Evolutionary conservation across 2,329 filamentous ascomycete species (phyloP).

Genomic region (Acephala macrosclerotiorum): DNA sequence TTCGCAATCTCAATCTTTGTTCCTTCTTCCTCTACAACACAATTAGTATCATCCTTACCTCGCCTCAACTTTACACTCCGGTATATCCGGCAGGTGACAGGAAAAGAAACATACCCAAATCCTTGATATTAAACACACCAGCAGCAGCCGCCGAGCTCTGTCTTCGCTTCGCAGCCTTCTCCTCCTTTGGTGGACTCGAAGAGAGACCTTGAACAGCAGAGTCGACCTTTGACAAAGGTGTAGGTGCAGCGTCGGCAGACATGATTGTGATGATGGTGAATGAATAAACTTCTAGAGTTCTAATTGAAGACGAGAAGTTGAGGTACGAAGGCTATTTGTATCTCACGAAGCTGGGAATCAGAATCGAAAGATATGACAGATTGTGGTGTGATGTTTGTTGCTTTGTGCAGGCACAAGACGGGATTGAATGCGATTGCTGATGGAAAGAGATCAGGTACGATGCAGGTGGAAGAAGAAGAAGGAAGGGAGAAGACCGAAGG

Average conservation of each 20-base stretch:
- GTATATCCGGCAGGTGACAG: conserved; percentile 2
- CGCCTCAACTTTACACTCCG: neutral
- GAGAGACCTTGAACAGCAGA: conserved; percentile 85
- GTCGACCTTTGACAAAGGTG: conserved; percentile 84
- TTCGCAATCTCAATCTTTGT: conserved; percentile 76
- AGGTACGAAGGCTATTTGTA: conserved; percentile 6
- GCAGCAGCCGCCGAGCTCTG: conserved; percentile 71
- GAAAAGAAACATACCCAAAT: conserved; percentile 71
- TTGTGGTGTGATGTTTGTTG: neutral
- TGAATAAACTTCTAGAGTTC: neutral
- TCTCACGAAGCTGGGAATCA: conserved; percentile 19
- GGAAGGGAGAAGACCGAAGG: conserved; percentile 14
- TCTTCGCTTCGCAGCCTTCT: conserved; percentile 57
- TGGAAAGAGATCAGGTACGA: conserved; percentile 35
- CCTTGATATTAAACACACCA: conserved; percentile 83
- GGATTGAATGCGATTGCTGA: conserved; percentile 14
- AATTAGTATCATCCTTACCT: conserved; percentile 1
- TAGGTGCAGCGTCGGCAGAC: conserved; percentile 53
- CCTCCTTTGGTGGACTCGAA: conserved; percentile 70
- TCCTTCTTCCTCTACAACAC: conserved; percentile 70
- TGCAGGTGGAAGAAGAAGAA: conserved; percentile 26
- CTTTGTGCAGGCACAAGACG: neutral
- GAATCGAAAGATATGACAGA: conserved; percentile 27
- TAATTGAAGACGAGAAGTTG: conserved; percentile 15
- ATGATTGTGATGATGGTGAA: conserved; percentile 50